Conservation (phyloP, 129 eudicot species). For the Tanacetum coccineum region DNA sequence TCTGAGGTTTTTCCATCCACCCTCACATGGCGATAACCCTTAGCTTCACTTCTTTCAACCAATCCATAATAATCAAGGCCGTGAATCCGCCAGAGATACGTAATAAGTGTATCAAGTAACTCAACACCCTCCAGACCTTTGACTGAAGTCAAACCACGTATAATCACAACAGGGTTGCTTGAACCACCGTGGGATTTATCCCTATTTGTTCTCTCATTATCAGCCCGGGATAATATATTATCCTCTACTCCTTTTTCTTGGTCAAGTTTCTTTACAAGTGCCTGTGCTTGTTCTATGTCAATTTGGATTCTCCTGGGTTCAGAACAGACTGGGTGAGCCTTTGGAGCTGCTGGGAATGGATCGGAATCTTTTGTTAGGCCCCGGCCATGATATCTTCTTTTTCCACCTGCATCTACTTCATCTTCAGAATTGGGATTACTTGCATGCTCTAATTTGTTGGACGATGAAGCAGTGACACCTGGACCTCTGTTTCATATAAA, state of each 20-base stretch:
- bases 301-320: constrained; percentile 67
- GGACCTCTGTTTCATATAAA: constrained; percentile 71
- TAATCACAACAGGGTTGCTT: constrained; percentile 73
- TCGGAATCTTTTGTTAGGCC: constrained; percentile 31
- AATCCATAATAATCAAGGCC: constrained; percentile 90
- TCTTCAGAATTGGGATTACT: constrained; percentile 78
- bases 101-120: constrained; percentile 87
- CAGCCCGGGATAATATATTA: constrained; percentile 69
- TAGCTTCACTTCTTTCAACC: constrained; percentile 70
- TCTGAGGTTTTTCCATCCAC: constrained; percentile 59
- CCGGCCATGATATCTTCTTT: constrained; percentile 60
- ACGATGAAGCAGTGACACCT: constrained; percentile 43
- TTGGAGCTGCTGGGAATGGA: constrained; percentile 64
- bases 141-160: constrained; percentile 72
- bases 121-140: constrained; percentile 95
- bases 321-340: constrained; percentile 85
- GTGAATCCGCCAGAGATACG: constrained; percentile 94
- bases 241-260: constrained; percentile 86
- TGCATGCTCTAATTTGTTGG: constrained; percentile 60
- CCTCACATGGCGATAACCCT: constrained; percentile 86
- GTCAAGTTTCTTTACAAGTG: constrained; percentile 86
- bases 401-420: constrained; percentile 64
- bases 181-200: constrained; percentile 81
- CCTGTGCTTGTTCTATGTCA: constrained; percentile 83
- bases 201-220: constrained; percentile 65